Conservation (phyloP, 768 basidiomycete genomes). For the Amanita thiersii region DNA sequence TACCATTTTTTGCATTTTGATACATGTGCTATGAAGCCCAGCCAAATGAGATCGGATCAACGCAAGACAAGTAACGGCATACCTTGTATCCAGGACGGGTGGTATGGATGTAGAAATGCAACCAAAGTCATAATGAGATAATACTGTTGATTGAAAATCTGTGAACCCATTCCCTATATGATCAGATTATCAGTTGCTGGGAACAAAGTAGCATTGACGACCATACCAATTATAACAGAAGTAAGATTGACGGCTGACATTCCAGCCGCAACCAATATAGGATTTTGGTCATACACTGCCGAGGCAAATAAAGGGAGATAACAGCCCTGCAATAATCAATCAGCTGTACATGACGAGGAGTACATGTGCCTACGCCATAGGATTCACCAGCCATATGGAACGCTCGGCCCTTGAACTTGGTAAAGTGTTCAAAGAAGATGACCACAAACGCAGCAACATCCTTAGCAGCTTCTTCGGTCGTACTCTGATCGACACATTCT, state of each 20-base stretch:
- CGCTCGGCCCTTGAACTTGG: slow-evolving; percentile 55
- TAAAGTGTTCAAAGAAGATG: slow-evolving; percentile 71
- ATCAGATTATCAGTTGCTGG: neutral
- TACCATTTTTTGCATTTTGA: slow-evolving; percentile 53
- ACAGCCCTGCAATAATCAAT: slow-evolving; percentile 38
- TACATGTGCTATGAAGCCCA: slow-evolving; percentile 37
- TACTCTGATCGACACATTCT: slow-evolving; percentile 28
- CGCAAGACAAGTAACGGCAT: slow-evolving; percentile 21
- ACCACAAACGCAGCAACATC: slow-evolving; percentile 66
- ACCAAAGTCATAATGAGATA: slow-evolving; percentile 38
- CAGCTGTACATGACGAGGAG: neutral
- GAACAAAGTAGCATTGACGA: neutral
- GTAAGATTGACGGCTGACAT: slow-evolving; percentile 55
- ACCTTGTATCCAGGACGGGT: slow-evolving; percentile 41
- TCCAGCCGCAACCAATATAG: slow-evolving; percentile 40
- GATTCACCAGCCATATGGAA: slow-evolving; percentile 72
- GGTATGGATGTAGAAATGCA: slow-evolving; percentile 44
- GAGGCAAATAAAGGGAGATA: slow-evolving; percentile 72
- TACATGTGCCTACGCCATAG: slow-evolving; percentile 47
- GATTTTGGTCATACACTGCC: slow-evolving; percentile 69
- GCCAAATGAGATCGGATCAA: slow-evolving; percentile 27
- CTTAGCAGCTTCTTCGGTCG: slow-evolving; percentile 57
- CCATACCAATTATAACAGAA: slow-evolving; percentile 63
- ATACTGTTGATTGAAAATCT: slow-evolving; percentile 38
- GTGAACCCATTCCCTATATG: slow-evolving; percentile 53